These are phyloP conservation scores for Microdochium paspali DNA, from an alignment of 2,329 filamentous ascomycete species.

Conservation along the genomic window DNA sequence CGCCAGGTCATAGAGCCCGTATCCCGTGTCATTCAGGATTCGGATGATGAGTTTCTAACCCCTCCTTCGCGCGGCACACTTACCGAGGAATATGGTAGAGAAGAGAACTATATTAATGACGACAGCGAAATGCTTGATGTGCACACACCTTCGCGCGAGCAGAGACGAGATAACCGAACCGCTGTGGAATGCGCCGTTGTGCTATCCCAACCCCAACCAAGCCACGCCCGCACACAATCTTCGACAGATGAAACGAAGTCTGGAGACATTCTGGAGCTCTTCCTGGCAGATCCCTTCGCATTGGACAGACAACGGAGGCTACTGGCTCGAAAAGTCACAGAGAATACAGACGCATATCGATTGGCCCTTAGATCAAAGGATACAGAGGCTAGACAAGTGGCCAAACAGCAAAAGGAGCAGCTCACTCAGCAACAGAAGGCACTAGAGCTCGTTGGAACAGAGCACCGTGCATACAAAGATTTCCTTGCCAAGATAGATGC, in stretches of 20 bases:
- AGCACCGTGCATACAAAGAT: constrained; percentile 30
- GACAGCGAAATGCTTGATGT: background rate
- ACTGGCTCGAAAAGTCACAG: constrained; percentile 31
- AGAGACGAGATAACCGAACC: too few relatives aligned
- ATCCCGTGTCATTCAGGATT: constrained; percentile 41
- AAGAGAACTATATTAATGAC: background rate
- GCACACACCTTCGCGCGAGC: constrained; percentile 4
- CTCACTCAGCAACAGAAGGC: constrained; percentile 35
- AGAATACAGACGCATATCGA: constrained; percentile 38
- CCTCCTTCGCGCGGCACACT: constrained; percentile 1
- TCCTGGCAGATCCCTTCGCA: constrained; percentile 22
- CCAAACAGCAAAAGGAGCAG: constrained; percentile 40
- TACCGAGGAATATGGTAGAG: background rate
- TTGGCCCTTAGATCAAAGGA: constrained; percentile 36
- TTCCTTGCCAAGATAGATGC: constrained; percentile 33
- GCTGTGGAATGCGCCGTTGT: too few relatives aligned
- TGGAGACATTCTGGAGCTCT: constrained; percentile 22
- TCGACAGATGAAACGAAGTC: constrained; percentile 18
- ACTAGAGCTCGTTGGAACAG: constrained; percentile 28
- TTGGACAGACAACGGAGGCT: constrained; percentile 23
- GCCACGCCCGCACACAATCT: constrained; percentile 7
- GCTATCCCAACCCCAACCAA: too few relatives aligned
- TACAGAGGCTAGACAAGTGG: constrained; percentile 31
- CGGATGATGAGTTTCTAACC: constrained; percentile 38
- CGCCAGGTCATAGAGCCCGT: constrained; percentile 12